Evolutionary conservation across 2,329 filamentous ascomycete species (phyloP).

Genomic region (Monosporascus sp.): DNA sequence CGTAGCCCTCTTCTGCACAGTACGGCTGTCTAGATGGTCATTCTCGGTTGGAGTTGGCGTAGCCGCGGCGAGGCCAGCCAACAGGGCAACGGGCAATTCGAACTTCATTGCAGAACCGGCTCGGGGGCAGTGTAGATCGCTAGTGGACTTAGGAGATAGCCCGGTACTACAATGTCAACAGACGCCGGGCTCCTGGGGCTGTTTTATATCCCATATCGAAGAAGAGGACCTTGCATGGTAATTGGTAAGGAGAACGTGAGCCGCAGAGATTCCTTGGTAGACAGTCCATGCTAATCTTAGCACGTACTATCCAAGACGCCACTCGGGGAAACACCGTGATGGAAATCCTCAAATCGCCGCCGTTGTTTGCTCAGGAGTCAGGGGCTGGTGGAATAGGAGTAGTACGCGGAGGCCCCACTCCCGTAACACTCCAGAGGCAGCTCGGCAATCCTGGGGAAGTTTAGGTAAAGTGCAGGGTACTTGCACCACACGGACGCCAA

Average conservation of each 20-base stretch:
- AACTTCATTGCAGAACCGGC: constrained; percentile 6
- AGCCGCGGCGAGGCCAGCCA: constrained; percentile 25
- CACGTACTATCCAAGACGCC: neutral
- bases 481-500: neutral
- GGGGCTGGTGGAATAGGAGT: neutral
- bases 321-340: neutral
- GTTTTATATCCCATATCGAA: too few species aligned
- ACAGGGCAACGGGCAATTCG: constrained; percentile 2
- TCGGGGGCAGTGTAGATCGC: too few species aligned
- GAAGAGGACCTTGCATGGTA: too few species aligned
- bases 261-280: too few species aligned
- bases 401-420: neutral
- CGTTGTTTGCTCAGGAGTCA: neutral
- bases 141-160: too few species aligned
- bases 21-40: constrained; percentile 18
- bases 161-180: too few species aligned
- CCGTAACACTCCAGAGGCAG: neutral
- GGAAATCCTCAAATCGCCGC: constrained; percentile 2
- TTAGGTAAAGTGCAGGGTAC: too few species aligned
- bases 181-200: too few species aligned
- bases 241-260: too few species aligned
- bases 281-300: neutral
- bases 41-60: constrained; percentile 24
- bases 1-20: constrained; percentile 28
- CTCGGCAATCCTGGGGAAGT: neutral